A percentile compares a stretch with the other conserved stretches of the same genome.
These are phyloP conservation scores for Agrocybe praecox DNA, from an alignment of 768 basidiomycete genomes.

Conservation along the genomic window DNA sequence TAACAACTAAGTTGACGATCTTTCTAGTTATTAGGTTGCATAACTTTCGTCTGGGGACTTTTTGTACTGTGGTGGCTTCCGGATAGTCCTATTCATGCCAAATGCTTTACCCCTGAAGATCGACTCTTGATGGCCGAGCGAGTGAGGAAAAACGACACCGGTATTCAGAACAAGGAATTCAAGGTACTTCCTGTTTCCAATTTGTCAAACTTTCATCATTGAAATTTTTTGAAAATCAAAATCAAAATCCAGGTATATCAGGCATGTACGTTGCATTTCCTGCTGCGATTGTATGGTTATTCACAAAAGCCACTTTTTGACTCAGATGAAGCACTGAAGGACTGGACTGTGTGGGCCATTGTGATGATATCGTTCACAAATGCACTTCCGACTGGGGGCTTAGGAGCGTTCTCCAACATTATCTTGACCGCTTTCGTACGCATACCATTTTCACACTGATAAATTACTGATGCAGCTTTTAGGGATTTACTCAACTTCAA, in stretches of 20 bases:
- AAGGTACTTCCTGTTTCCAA: constrained; percentile 31
- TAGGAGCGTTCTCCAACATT: constrained; percentile 56
- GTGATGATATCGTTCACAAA: constrained; percentile 50
- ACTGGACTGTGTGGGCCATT: constrained; percentile 49
- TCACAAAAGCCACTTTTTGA: neutral
- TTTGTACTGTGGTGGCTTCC: constrained; percentile 54
- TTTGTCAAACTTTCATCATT: too few species aligned
- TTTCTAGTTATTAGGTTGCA: constrained; percentile 41
- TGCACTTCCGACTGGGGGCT: constrained; percentile 47
- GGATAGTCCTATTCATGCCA: constrained; percentile 48
- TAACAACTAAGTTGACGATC: neutral
- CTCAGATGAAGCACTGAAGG: constrained; percentile 44
- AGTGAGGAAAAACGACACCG: constrained; percentile 53
- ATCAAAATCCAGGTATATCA: neutral
- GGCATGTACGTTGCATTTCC: neutral
- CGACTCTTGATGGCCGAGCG: constrained; percentile 50
- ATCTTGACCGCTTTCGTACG: constrained; percentile 48
- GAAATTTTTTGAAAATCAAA: too few species aligned
- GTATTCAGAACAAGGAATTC: constrained; percentile 53
- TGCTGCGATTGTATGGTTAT: too few species aligned
- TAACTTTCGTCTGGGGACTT: constrained; percentile 49
- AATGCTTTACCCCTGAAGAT: constrained; percentile 49
- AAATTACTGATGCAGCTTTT: neutral
- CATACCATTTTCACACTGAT: neutral
- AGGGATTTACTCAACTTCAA: constrained; percentile 51